phyloP scores from a whole-genome alignment of 106 monocot genomes.

The Phalaenopsis equestris region DNA sequence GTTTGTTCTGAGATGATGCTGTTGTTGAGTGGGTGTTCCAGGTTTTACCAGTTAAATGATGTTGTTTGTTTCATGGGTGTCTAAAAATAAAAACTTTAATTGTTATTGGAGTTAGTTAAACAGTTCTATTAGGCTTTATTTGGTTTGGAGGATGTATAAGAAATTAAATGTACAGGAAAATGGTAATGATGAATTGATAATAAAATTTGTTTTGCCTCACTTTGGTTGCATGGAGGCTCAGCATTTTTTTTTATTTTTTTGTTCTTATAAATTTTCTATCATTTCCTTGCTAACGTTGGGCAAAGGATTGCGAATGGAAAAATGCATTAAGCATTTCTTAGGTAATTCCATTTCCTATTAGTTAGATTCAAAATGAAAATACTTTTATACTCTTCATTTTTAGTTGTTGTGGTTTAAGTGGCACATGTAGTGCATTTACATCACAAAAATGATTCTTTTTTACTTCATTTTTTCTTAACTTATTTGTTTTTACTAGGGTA shows the following conservation, averaged over 20 bases:
- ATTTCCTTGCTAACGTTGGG: neutral
- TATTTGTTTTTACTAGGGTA: neutral
- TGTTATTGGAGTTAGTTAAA: neutral
- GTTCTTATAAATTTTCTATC: neutral
- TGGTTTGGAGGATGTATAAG: neutral
- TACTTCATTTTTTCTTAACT: neutral
- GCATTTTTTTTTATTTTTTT: neutral
- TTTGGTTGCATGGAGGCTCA: neutral
- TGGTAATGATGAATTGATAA: neutral
- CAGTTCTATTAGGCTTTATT: neutral
- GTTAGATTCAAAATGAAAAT: neutral
- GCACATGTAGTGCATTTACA: neutral
- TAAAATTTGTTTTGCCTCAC: neutral
- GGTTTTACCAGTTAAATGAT: neutral
- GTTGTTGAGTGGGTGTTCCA: neutral
- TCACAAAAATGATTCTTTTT: neutral
- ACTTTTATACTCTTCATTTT: neutral
- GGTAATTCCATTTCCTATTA: neutral
- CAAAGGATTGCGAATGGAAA: neutral
- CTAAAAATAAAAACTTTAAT: neutral
- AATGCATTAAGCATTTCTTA: neutral
- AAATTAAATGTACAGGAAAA: neutral
- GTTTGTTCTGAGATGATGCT: neutral
- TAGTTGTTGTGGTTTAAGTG: neutral
- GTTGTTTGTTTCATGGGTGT: neutral